Evolutionary conservation across 2,329 filamentous ascomycete genomes (phyloP).

Genomic region (Scytalidium lignicola): DNA sequence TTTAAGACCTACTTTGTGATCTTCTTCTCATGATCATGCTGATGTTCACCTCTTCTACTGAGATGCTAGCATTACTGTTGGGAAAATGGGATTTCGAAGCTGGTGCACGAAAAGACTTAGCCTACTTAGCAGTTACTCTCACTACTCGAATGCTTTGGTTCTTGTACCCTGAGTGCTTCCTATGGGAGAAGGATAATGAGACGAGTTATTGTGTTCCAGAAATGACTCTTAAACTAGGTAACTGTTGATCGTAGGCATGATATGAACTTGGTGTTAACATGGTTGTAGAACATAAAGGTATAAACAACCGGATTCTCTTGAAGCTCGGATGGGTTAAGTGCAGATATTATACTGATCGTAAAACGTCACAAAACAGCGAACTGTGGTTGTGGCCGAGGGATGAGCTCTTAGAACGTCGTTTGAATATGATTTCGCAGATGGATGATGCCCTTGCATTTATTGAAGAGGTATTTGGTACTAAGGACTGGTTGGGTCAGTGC

Average conservation of each 20-base stretch:
- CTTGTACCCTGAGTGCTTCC: neutral
- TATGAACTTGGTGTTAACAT: neutral
- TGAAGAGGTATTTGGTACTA: too few species aligned
- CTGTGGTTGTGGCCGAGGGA: neutral
- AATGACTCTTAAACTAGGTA: constrained; percentile 3
- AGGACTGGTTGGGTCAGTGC: too few species aligned
- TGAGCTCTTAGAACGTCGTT: neutral
- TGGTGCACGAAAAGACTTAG: neutral
- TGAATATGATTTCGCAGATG: constrained; percentile 2
- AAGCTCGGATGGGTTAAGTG: neutral
- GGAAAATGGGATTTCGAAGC: neutral
- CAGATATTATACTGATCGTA: neutral
- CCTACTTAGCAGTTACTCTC: neutral
- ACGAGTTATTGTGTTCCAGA: neutral
- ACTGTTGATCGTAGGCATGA: neutral
- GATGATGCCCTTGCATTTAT: constrained; percentile 3
- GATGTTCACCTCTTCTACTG: neutral
- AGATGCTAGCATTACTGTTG: neutral
- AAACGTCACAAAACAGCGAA: neutral
- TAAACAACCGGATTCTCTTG: constrained; percentile 1
- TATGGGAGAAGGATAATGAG: neutral
- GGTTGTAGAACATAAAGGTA: constrained; percentile 1
- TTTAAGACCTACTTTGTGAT: constrained; percentile 1
- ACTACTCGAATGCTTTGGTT: constrained; percentile 4
- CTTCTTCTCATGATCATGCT: constrained; percentile 2